Percentiles rank a stretch among this genome's conserved stretches.
Evolutionary conservation across 192 early-diverging fungal genomes (phyloP).

Genomic region (Entomortierella beljakovae): DNA sequence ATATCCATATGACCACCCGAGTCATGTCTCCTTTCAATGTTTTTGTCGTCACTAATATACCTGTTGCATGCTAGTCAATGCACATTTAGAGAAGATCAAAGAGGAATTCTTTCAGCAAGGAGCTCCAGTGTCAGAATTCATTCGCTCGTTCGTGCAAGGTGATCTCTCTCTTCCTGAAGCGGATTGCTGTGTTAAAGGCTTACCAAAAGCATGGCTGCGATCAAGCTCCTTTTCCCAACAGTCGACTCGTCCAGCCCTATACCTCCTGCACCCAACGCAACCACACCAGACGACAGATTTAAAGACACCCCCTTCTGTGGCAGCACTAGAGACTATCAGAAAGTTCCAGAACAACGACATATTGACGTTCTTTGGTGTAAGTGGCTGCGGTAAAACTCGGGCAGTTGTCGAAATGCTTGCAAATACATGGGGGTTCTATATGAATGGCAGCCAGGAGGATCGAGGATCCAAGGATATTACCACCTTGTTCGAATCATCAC

Average conservation of each 20-base stretch:
- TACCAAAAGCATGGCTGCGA: constrained; percentile 27
- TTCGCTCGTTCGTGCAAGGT: constrained; percentile 29
- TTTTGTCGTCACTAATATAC: background rate
- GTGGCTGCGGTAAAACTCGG: constrained; percentile 43
- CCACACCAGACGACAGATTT: constrained; percentile 26
- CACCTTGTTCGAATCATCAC: constrained; percentile 36
- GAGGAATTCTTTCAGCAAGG: constrained; percentile 22
- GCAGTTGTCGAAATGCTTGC: constrained; percentile 54
- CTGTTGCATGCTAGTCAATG: constrained; percentile 12
- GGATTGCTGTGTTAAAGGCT: constrained; percentile 41
- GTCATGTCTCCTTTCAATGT: background rate
- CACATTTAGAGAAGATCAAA: constrained; percentile 23
- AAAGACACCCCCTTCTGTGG: constrained; percentile 34
- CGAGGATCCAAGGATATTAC: constrained; percentile 45
- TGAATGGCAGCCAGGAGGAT: constrained; percentile 41
- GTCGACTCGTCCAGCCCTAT: constrained; percentile 30
- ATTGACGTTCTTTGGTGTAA: constrained; percentile 43
- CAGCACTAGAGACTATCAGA: constrained; percentile 21
- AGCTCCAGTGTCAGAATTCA: constrained; percentile 22
- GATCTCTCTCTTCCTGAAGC: constrained; percentile 32
- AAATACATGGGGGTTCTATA: constrained; percentile 45
- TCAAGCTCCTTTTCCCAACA: constrained; percentile 20
- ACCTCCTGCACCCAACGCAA: constrained; percentile 42
- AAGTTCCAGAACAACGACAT: constrained; percentile 42
- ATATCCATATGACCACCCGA: too few species aligned